phyloP scores from a whole-genome alignment of 2,329 filamentous ascomycete species.

The Dothideomycetes sp. region DNA sequence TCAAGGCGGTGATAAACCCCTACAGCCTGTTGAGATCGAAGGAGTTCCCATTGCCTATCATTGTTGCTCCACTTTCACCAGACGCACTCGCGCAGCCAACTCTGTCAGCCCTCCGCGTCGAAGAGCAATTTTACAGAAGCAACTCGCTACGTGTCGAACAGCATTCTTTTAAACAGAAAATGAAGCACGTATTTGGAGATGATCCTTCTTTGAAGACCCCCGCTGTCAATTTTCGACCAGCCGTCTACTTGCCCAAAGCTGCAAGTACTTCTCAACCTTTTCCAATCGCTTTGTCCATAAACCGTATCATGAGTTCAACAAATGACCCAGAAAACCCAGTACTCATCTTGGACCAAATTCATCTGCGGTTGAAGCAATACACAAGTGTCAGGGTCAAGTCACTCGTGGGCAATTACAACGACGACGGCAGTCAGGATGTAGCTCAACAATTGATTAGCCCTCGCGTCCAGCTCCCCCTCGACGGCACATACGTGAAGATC shows the following conservation, averaged over 20 bases:
- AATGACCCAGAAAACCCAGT: constrained; percentile 3
- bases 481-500: neutral
- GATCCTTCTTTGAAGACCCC: constrained; percentile 3
- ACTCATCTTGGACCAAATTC: neutral
- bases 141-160: constrained; percentile 1
- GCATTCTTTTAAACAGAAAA: constrained; percentile 5
- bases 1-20: constrained; percentile 6
- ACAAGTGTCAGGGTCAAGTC: neutral
- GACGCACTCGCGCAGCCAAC: neutral
- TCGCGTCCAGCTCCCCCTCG: neutral
- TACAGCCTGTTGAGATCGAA: neutral
- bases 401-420: neutral
- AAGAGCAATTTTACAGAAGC: constrained; percentile 3
- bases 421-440: neutral
- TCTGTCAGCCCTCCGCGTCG: neutral
- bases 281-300: constrained; percentile 1
- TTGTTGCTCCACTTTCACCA: neutral
- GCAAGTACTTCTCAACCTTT: neutral
- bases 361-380: neutral
- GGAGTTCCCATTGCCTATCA: neutral
- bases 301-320: neutral
- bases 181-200: constrained; percentile 2
- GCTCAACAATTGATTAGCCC: no score
- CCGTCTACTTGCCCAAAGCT: constrained; percentile 1
- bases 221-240: neutral